phyloP scores from a whole-genome alignment of 1,284 basidiomycete species.

The Papiliotrema fonsecae region DNA sequence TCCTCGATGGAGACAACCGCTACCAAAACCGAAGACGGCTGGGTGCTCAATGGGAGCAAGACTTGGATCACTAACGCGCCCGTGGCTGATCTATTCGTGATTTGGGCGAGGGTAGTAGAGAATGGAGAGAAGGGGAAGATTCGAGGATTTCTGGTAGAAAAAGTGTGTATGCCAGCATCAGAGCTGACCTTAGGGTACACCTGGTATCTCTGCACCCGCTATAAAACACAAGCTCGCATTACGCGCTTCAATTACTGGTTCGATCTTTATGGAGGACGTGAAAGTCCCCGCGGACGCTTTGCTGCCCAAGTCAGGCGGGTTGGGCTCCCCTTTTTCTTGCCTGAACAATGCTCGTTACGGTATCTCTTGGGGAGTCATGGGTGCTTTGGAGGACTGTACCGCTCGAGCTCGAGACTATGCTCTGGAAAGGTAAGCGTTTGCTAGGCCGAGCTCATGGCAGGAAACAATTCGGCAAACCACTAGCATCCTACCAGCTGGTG shows the following conservation, averaged over 20 bases:
- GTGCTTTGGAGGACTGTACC: constrained; percentile 89
- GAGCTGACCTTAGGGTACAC: constrained; percentile 57
- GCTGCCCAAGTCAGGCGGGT: constrained; percentile 68
- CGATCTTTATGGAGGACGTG: constrained; percentile 87
- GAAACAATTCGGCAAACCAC: constrained; percentile 79
- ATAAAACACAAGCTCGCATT: constrained; percentile 93
- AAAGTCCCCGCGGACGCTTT: constrained; percentile 64
- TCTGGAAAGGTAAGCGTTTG: constrained; percentile 61
- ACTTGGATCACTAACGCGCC: constrained; percentile 95
- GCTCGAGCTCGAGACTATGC: constrained; percentile 74
- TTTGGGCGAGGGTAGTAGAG: constrained; percentile 65
- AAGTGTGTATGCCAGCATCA: constrained; percentile 49
- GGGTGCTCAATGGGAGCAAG: constrained; percentile 82
- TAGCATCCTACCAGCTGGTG: constrained; percentile 91
- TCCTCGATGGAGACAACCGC: constrained; percentile 91
- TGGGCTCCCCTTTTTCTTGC: constrained; percentile 82
- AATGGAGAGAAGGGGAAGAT: constrained; percentile 62
- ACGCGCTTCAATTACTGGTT: constrained; percentile 84
- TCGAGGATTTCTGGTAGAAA: constrained; percentile 88
- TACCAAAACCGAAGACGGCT: constrained; percentile 76
- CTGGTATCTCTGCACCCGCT: constrained; percentile 76
- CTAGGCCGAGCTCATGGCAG: constrained; percentile 19
- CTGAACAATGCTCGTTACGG: constrained; percentile 86
- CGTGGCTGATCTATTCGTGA: constrained; percentile 75
- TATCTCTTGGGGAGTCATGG: constrained; percentile 91